Base-by-base conservation (phyloP, 139 green algal species). In the Chlamydomonas asymmetrica region DNA sequence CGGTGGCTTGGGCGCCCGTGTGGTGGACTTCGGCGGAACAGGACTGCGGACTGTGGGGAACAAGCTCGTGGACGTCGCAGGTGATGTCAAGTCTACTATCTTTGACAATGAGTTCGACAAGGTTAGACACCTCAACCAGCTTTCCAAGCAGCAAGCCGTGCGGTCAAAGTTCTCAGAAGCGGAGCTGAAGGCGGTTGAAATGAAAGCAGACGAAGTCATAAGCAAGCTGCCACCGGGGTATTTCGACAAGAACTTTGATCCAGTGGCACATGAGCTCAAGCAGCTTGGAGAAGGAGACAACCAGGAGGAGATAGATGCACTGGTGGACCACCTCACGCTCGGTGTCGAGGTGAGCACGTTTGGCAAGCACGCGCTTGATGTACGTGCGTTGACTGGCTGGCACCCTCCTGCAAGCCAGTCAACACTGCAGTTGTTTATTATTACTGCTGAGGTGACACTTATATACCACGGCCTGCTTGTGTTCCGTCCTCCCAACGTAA, bases 281-380 rank as follows among this genome's bases (percentile, higher is more conserved):
- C 66, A 85, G 57, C 60, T 92, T 7, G 50, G 6, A 0, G 66
- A 81, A 2, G 71, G 71, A 0, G 71, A 69, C 22, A 73, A 75
- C 10, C 84, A 85, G 60, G 82, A 84, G 6, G 80, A 90, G 7
- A 81, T 92, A 29, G 87, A 92, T 41, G 50, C 39, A 7, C 31
- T 86, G 27, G 87, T 92, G 35, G 87, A 92, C 23, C 39, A 69
- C 34, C 71, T 92, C 2, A 76, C 81, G 10, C 50, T 67, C 5
- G 81, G 81, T 25, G 72, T 92, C 3, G 87, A 92, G 79, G 87
- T 91, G 39, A 34, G 71, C 3, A 5, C 25, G n/a, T 39, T 3
- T 8, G 56, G 1, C 10, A 9, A 4, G 38, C 37, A 5, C 29
- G 5, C 10, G 29, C n/a, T 4, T 13, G 57, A 5, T n/a, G 57